Percentiles rank a stretch among this genome's conserved stretches.
Conservation (phyloP, 2,329 filamentous ascomycete species). For the Stagonosporopsis rhizophila region DNA sequence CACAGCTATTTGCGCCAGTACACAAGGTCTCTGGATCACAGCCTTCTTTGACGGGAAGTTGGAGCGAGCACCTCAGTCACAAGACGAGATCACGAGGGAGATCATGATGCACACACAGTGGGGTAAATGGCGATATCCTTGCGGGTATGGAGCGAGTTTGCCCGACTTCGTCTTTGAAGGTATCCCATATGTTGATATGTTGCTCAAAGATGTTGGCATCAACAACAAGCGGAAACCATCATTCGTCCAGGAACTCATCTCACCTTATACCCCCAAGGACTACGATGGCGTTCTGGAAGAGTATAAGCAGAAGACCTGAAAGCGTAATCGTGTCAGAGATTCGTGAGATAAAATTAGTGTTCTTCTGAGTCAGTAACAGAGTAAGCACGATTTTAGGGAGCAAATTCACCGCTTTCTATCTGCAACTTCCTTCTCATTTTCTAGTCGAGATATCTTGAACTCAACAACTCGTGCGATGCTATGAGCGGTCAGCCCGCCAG, state of each 20-base stretch:
- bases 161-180: conserved; percentile 79
- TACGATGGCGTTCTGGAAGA: conserved; percentile 36
- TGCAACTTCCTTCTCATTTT: no score
- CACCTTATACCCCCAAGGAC: conserved; percentile 30
- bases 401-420: no score
- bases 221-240: conserved; percentile 12
- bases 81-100: conserved; percentile 30
- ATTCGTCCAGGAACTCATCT: conserved; percentile 27
- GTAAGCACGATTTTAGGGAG: no score
- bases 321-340: not conserved
- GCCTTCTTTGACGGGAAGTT: conserved; percentile 68
- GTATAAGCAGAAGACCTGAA: conserved; percentile 13
- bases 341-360: not conserved
- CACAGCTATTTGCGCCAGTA: conserved; percentile 46
- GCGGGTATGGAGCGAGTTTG: conserved; percentile 66
- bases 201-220: conserved; percentile 19
- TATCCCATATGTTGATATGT: conserved; percentile 75
- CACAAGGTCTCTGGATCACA: conserved; percentile 57
- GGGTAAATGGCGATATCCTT: conserved; percentile 58
- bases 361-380: not conserved
- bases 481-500: no score
- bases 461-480: no score
- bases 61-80: conserved; percentile 19
- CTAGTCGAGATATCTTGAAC: no score
- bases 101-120: conserved; percentile 71